These are phyloP conservation scores for Monotropa hypopitys DNA, from an alignment of 179 eudicot genomes.

Conservation along the genomic window DNA sequence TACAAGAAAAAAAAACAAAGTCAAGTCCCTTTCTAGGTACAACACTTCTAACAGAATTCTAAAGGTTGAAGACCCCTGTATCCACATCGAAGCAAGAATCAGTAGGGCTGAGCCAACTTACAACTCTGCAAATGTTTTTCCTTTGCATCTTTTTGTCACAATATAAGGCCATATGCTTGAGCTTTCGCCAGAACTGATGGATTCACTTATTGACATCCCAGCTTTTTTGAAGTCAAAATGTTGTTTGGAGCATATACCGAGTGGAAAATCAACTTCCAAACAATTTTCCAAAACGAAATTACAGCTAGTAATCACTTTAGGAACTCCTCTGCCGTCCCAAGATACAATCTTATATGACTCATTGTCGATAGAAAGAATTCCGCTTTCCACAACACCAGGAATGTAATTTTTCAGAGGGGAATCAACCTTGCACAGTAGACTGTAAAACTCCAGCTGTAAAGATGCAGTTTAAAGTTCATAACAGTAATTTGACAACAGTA, in stretches of 20 bases:
- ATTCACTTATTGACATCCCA: constrained; percentile 22
- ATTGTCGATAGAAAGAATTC: constrained; percentile 51
- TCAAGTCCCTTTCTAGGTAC: background rate
- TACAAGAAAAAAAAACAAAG: constrained; percentile 14
- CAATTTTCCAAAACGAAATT: constrained; percentile 16
- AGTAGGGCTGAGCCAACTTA: constrained; percentile 25
- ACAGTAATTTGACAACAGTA: background rate
- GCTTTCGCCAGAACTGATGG: constrained; percentile 22
- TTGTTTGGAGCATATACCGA: constrained; percentile 65
- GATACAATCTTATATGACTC: constrained; percentile 47
- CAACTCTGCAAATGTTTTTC: constrained; percentile 72
- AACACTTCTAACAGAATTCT: background rate
- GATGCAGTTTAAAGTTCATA: constrained; percentile 9
- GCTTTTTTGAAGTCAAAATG: constrained; percentile 38
- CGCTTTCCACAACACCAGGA: constrained; percentile 75
- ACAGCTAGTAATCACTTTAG: constrained; percentile 37
- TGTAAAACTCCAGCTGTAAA: constrained; percentile 77
- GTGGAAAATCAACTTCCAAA: constrained; percentile 29
- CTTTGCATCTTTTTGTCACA: constrained; percentile 65
- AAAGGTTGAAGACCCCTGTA: background rate
- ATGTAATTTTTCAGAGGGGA: constrained; percentile 54
- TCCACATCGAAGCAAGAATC: background rate
- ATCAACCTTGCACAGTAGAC: constrained; percentile 34
- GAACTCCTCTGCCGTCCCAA: constrained; percentile 79
- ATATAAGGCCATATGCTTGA: constrained; percentile 72